A percentile compares a stretch with the other conserved stretches of the same genome.
phyloP scores from a whole-genome alignment of 1,284 basidiomycete species.

The Apiotrichum veenhuisii region DNA sequence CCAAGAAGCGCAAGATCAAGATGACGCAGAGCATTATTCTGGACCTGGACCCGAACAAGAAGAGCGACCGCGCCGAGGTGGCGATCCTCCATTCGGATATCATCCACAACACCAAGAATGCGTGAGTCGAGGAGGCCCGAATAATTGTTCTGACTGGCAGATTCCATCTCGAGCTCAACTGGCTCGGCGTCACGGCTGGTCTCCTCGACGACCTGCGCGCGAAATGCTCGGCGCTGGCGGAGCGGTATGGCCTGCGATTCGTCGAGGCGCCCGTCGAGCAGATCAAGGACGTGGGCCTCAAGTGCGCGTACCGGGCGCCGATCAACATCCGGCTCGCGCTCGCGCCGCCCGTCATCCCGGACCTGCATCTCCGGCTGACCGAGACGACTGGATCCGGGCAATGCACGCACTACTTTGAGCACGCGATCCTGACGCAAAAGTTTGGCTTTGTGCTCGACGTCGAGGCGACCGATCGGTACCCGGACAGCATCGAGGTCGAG shows the following conservation, averaged over 20 bases:
- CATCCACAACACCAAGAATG: constrained; percentile 83
- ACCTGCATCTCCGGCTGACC: constrained; percentile 64
- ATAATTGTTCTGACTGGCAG: constrained; percentile 18
- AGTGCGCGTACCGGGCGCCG: constrained; percentile 84
- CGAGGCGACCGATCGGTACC: constrained; percentile 71
- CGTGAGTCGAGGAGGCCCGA: constrained; percentile 41
- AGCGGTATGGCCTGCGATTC: constrained; percentile 84
- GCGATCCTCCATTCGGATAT: constrained; percentile 86
- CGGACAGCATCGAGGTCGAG: constrained; percentile 72
- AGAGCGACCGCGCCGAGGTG: constrained; percentile 79
- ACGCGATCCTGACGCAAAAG: constrained; percentile 63
- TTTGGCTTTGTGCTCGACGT: constrained; percentile 84
- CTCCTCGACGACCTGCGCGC: constrained; percentile 86
- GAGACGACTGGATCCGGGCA: constrained; percentile 51
- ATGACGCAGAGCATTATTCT: constrained; percentile 82
- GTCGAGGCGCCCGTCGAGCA: constrained; percentile 89
- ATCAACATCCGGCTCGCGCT: constrained; percentile 72
- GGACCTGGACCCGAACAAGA: constrained; percentile 74
- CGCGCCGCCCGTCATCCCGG: constrained; percentile 65
- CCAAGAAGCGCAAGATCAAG: constrained; percentile 63
- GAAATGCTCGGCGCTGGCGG: constrained; percentile 77
- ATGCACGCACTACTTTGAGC: constrained; percentile 70
- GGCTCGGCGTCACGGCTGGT: constrained; percentile 95
- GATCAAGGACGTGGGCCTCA: constrained; percentile 70
- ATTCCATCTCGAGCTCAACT: constrained; percentile 94